Base-by-base conservation (phyloP, 2,329 filamentous ascomycete species). In the Trichothecium sympodiale region DNA sequence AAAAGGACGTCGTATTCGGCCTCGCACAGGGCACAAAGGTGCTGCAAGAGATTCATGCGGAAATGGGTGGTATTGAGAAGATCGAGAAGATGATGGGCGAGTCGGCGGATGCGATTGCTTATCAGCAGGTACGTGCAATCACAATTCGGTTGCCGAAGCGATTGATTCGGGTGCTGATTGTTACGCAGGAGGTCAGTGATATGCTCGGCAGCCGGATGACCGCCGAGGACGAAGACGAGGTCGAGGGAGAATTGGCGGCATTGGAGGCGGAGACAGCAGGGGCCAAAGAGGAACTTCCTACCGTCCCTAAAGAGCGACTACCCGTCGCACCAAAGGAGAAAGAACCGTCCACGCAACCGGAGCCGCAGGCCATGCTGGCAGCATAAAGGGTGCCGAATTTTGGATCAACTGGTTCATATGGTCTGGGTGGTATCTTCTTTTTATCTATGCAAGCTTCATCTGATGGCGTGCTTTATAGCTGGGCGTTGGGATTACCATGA, bases 1-100 rank as follows among this genome's bases (percentile, higher is more conserved):
- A 96, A 58, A 96, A 95, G 63, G 91, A 96, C 64, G 83, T 98
- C 27, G 56, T 98, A 4, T 95, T 84, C 59, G 91, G 91, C 0
- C 60, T 98, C 49, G 82, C 93, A 60, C 87, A 95, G 65, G 89
- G 89, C 29, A 95, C 88, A 1, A 74, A 73, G 43, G 91, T 96
- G 26, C 67, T 98, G 41, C 79, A 84, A 54, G 83, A 91, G 57
- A 96, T 98, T 39, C 83, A 96, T 56, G 76, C 74, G 50, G 89
- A 98, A 65, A 96, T 98, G 84, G 89, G 89, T 39, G 89, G 91
- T 3, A 66, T 98, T 42, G 88, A 94, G 49, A 79, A 83, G 43
- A 87, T 96, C 34, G 91, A 96, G 71, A 89, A 91, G 69, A 67
- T 98, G 48, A 83, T 96, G 79, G 87, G 83, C 17, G 88, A 96